Percentiles rank a stretch among this genome's conserved stretches.
Evolutionary conservation across 208 protist species (phyloP).

Genomic region (Trypanosomatidae sp.): DNA sequence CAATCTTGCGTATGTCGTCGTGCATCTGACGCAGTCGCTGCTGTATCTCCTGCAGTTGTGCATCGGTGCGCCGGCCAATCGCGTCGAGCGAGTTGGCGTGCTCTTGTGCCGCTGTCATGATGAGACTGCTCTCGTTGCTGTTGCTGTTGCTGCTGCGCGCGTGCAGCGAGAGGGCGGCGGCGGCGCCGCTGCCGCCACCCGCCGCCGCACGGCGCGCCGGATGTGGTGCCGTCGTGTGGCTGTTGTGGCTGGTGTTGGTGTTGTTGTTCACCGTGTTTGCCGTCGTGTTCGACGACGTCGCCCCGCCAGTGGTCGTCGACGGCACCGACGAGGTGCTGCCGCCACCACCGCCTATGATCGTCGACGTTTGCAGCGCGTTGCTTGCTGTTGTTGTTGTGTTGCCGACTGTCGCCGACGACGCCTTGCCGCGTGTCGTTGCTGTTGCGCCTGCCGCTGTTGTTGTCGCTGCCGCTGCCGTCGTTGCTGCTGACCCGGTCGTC

Average conservation of each 20-base stretch:
- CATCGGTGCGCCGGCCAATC: too few species aligned
- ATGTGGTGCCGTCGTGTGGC: too few species aligned
- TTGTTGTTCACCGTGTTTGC: too few species aligned
- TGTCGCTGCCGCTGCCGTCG: background rate
- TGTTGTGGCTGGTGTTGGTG: too few species aligned
- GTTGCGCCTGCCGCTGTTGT: conserved; percentile 1
- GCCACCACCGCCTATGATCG: background rate
- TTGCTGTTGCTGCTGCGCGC: too few species aligned
- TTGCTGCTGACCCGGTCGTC: background rate
- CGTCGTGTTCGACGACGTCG: background rate
- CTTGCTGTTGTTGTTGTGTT: background rate
- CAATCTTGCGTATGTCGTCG: too few species aligned
- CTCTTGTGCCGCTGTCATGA: too few species aligned
- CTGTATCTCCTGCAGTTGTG: too few species aligned
- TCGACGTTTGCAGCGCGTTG: background rate
- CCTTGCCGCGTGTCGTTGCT: background rate
- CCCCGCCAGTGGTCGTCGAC: background rate
- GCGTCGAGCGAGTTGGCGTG: too few species aligned
- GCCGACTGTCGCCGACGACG: background rate
- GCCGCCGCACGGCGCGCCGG: too few species aligned
- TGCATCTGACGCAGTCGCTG: too few species aligned
- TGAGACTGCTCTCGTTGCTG: too few species aligned
- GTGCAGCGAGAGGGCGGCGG: conserved; percentile 2
- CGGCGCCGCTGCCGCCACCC: conserved; percentile 2
- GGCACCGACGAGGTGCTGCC: background rate